These are phyloP conservation scores for Solanum piurae DNA, from an alignment of 257 asterid species.

Conservation along the genomic window DNA sequence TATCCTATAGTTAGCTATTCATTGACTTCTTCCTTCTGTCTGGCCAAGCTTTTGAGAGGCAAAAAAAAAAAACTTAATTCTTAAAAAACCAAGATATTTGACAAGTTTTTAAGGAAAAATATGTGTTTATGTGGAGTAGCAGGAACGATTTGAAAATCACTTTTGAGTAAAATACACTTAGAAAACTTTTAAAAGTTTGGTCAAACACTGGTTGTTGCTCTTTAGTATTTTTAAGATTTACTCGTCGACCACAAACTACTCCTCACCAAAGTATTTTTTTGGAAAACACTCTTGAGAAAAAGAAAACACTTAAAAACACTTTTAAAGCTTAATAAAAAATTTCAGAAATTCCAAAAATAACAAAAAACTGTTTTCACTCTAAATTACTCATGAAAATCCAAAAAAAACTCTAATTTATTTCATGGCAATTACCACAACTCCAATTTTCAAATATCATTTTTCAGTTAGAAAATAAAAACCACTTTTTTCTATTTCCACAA, in stretches of 20 bases:
- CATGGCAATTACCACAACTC: neutral
- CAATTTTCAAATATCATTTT: neutral
- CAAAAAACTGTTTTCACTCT: neutral
- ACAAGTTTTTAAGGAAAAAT: neutral
- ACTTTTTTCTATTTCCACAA: neutral
- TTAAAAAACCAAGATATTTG: neutral
- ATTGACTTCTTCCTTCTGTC: neutral
- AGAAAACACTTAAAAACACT: too few relatives aligned
- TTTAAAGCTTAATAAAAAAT: neutral
- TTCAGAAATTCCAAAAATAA: neutral
- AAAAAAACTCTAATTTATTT: neutral
- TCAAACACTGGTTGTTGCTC: neutral
- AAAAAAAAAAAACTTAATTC: neutral
- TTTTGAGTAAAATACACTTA: neutral
- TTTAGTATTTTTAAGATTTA: neutral
- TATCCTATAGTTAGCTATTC: neutral
- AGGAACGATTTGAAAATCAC: neutral
- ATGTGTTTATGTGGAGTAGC: neutral
- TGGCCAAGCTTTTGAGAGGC: neutral
- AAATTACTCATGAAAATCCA: neutral
- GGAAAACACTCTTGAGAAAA: too few relatives aligned
- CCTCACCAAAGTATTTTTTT: neutral
- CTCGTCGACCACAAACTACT: neutral
- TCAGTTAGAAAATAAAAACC: rapidly evolving
- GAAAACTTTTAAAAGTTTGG: neutral